Evolutionary conservation across 164 flowering plant species (phyloP).

Genomic region (Vitis riparia): DNA sequence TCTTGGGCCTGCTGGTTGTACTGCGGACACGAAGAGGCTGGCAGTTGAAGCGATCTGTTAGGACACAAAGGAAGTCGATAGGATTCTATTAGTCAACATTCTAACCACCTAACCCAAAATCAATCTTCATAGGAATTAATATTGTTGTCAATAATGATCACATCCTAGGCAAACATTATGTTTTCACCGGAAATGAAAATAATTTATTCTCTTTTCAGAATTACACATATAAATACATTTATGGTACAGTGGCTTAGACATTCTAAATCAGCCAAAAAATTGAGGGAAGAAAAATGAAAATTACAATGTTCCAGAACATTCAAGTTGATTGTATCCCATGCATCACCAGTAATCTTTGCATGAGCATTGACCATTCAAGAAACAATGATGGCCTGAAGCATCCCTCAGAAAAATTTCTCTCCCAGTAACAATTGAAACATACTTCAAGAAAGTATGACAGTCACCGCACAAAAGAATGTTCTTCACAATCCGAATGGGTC

Average conservation of each 20-base stretch:
- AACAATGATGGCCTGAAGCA: constrained; percentile 78
- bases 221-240: not conserved
- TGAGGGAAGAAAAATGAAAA: too few relatives aligned
- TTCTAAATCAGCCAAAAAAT: too few relatives aligned
- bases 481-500: constrained; percentile 66
- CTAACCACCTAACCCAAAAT: too few relatives aligned
- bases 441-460: constrained; percentile 80
- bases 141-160: too few relatives aligned
- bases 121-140: too few relatives aligned
- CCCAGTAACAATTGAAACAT: constrained; percentile 57
- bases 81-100: too few relatives aligned
- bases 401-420: constrained; percentile 76
- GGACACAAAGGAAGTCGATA: not conserved
- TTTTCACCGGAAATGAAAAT: too few relatives aligned
- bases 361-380: constrained; percentile 71
- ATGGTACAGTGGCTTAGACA: not conserved
- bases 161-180: too few relatives aligned
- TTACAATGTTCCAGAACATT: too few relatives aligned
- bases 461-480: constrained; percentile 83
- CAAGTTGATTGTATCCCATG: not conserved
- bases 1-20: constrained; percentile 16
- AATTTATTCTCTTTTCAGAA: not conserved
- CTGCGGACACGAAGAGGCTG: not conserved
- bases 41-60: constrained; percentile 29
- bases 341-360: constrained; percentile 68